Conservation (phyloP, 805 yeast genomes). For the Saccharomycopsis sp. region DNA sequence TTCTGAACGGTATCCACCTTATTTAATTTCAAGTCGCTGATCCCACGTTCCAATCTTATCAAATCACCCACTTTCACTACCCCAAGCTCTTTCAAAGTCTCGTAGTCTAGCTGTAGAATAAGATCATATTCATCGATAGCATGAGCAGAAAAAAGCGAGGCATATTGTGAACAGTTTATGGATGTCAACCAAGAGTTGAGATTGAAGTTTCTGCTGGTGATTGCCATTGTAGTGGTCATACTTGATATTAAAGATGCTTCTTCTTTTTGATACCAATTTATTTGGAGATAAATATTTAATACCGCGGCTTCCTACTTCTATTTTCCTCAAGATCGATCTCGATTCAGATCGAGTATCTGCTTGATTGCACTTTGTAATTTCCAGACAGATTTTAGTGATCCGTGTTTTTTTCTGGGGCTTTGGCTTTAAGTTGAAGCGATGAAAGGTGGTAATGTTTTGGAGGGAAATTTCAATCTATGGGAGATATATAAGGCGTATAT, state of each 20-base stretch:
- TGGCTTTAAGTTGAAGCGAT: background rate
- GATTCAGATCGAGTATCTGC: too few species aligned
- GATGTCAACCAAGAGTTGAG: constrained; percentile 14
- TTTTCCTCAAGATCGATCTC: too few species aligned
- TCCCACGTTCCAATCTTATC: constrained; percentile 55
- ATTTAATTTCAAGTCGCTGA: constrained; percentile 35
- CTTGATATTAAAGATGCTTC: too few species aligned
- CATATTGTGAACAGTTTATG: constrained; percentile 20
- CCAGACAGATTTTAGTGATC: background rate
- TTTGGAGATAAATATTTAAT: too few species aligned
- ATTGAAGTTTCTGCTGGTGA: constrained; percentile 8
- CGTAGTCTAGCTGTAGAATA: constrained; percentile 39
- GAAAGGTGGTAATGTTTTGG: background rate
- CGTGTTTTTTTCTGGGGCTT: background rate
- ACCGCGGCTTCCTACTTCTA: too few species aligned
- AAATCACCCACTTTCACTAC: constrained; percentile 79
- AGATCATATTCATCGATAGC: constrained; percentile 17
- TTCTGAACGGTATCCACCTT: constrained; percentile 9
- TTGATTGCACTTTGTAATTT: background rate
- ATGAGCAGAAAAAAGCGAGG: constrained; percentile 8
- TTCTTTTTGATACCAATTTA: too few species aligned
- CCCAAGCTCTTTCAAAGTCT: constrained; percentile 66
- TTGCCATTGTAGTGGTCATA: background rate
- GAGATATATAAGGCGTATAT: too few species aligned
- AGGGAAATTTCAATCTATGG: background rate